Evolutionary conservation across 1,284 basidiomycete genomes (phyloP), one percentile per base, ranked within the genome.

Genomic region (Rhodofomes roseus): DNA sequence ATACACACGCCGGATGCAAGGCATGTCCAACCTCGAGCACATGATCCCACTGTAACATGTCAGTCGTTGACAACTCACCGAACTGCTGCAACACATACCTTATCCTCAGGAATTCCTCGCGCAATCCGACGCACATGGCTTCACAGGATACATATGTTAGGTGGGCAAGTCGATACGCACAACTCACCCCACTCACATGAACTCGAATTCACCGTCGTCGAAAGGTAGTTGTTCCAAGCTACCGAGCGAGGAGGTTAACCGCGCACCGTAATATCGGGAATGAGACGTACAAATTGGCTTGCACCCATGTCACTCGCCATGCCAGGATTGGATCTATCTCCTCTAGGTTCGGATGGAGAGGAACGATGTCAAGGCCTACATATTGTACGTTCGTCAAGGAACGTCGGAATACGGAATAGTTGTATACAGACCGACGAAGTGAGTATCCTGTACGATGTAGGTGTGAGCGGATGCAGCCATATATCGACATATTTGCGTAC

Each of bases 221-320:
- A 90, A 90, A 0, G 88, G 87, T 53, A 90, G 77, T 0, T 77
- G 76, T 59, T 89, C 84, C 36, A 90, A 73, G 68, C 87, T 89
- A 65, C 43, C n/a, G 48, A 29, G 43, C 12, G 41, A 37, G 25
- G 22, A 18, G 25, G 40, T 43, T n/a, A 54, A 39, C 4, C 31
- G 4, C 18, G 56, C 43, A 25, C 48, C 55, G 36, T 11, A 54
- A 44, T 56, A 54, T 9, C 7, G 23, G 29, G 29, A 29, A 14
- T 36, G 31, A n/a, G 14, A 77, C 85, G 55, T 63, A 89, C 87
- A 88, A 88, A 65, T 89, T 89, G 4, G 79, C 78, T 58, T 87
- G 85, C 1, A 86, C 77, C 87, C 87, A 90, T 55, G 80, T 84
- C 25, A 90, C 80, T 59, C 87, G 76, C 4, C 78, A 74, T 1